phyloP scores from a whole-genome alignment of 208 protist species.

The Herpetomonas tarakana region DNA sequence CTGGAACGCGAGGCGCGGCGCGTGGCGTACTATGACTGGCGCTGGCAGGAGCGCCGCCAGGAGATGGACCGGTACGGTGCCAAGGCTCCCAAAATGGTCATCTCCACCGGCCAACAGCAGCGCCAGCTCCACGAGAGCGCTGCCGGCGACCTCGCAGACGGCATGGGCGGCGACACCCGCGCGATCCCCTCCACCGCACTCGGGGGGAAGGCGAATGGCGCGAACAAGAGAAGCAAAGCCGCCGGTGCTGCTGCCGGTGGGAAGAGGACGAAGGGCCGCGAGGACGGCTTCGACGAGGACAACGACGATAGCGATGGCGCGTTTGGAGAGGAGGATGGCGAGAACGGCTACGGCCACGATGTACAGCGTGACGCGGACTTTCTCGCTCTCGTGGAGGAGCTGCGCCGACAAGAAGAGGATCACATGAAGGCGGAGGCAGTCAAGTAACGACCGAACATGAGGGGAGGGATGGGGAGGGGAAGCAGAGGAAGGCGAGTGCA shows the following conservation, averaged over 20 bases:
- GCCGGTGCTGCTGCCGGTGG: no score
- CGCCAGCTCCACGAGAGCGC: no score
- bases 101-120: no score
- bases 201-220: not conserved
- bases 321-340: slow-evolving; percentile 14
- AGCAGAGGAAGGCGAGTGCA: no score
- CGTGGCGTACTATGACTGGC: slow-evolving; percentile 80
- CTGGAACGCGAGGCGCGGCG: slow-evolving; percentile 87
- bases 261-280: not conserved
- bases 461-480: no score
- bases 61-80: slow-evolving; percentile 83
- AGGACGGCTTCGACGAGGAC: not conserved
- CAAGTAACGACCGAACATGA: not conserved
- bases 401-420: slow-evolving; percentile 49
- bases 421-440: slow-evolving; percentile 31
- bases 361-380: slow-evolving; percentile 66
- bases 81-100: slow-evolving; percentile 33
- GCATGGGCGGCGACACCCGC: not conserved
- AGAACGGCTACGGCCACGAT: slow-evolving; percentile 71
- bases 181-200: not conserved
- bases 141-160: not conserved
- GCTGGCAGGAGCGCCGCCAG: slow-evolving; percentile 67
- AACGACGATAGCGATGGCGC: not conserved
- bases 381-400: slow-evolving; percentile 51
- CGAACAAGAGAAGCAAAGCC: not conserved